Base-by-base conservation (phyloP, 805 yeast genomes). In the Lachancea dasiensis region DNA sequence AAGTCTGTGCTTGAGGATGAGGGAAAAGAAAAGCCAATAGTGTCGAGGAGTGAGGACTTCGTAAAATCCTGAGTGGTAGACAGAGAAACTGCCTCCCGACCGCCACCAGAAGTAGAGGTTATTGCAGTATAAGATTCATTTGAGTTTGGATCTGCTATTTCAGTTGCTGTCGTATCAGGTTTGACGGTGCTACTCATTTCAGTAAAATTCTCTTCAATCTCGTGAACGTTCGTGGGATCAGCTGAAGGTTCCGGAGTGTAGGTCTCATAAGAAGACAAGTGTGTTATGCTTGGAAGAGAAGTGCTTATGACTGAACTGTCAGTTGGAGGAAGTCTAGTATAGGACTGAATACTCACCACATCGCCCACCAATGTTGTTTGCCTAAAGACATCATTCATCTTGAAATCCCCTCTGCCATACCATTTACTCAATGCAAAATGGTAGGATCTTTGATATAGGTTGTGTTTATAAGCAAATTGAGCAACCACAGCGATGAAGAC, bases 401-500 rank as follows among this genome's bases (percentile, higher is more conserved):
- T 42, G 39, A 46, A 47, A 6, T 46, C 47, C 6, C 41, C 42
- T 18, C 50, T 49, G 18, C 43, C 40, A 7, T 43, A 23, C 31
- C 35, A 36, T 25, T 47, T 52, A 4, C 45, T 35, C 19, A 47
- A 45, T 3, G 46, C 37, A 33, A 44, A 52, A 11, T 25, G 37
- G 27, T 42, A 48, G 3, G 42, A 35, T 31, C 49, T 51, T 3
- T 30, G 29, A 34, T 58, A 60, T 17, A 52, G 29, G 19, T 58
- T 48, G 37, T 54, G 41, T 26, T 54, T 44, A 39, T 52, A 50
- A 6, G 45, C 41, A 5, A 50, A 15, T 29, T 61, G 58, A 3
- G 53, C 49, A 13, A 46, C 23, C 5, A 38, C 44, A 6, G 60
- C 55, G 4, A 61, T 18, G 1, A 49, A n/a, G 7, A 50, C 52